These are phyloP conservation scores for Lentithecium fluviatile DNA, from an alignment of 495 filamentous ascomycete species.

Conservation along the genomic window DNA sequence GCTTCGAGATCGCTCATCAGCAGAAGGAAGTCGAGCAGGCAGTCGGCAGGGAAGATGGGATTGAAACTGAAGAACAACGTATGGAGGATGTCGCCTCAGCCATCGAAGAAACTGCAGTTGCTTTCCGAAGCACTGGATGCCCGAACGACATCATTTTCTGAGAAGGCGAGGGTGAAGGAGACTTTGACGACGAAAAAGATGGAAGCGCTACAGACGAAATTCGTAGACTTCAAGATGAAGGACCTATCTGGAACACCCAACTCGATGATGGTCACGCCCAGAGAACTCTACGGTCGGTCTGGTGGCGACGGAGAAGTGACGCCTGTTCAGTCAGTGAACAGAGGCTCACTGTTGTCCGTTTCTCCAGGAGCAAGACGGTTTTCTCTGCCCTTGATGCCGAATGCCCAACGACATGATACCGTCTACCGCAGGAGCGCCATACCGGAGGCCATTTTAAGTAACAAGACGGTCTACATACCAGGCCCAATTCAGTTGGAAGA, in stretches of 20 bases:
- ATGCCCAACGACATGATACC: constrained; percentile 1
- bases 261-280: constrained; percentile 19
- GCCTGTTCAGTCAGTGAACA: background rate
- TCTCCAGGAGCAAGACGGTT: constrained; percentile 8
- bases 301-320: too few relatives aligned
- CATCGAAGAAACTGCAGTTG: background rate
- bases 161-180: constrained; percentile 11
- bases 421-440: constrained; percentile 3
- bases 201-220: too few relatives aligned
- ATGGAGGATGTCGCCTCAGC: constrained; percentile 4
- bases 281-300: constrained; percentile 17
- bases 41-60: constrained; percentile 10
- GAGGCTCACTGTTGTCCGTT: background rate
- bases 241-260: constrained; percentile 19
- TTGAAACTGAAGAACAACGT: constrained; percentile 12
- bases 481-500: constrained; percentile 22
- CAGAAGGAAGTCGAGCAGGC: constrained; percentile 11
- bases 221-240: constrained; percentile 19
- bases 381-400: constrained; percentile 8
- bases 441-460: background rate
- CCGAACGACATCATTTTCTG: constrained; percentile 13
- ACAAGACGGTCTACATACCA: constrained; percentile 13
- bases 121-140: constrained; percentile 5
- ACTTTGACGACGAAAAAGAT: background rate
- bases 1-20: constrained; percentile 16